Base-by-base conservation (phyloP, 306 rosid species). In the Canavalia ensiformis region DNA sequence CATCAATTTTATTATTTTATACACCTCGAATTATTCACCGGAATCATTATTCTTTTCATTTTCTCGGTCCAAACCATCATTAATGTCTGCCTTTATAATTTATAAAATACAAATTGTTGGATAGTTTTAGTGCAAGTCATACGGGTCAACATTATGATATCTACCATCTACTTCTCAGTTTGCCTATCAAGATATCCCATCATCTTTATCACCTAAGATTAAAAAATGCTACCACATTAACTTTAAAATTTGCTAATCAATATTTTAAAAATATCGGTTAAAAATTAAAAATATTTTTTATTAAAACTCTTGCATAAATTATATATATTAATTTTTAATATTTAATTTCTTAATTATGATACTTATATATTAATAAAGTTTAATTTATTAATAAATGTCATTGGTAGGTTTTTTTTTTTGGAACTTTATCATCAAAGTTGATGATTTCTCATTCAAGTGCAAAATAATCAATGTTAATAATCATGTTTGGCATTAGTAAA, bases 31-130 rank as follows among this genome's bases (percentile, higher is more conserved):
- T 7, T 42, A 13, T 76, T 76, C 80, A 62, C 6, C 5, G n/a
- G 50, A 64, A 64, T 52, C 31, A 52, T 81, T 57, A 73, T 81
- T 63, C 6, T 47, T 54, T 9, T 11, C 11, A 51, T 8, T 51
- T 68, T 50, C 46, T 81, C 54, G 50, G 84, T 64, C 84, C 68
- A 54, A 64, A 64, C 6, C 59, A 81, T 81, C 31, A 73, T 81
- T 73, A 73, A 63, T 73, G 79, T 52, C 50, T 73, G 68, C 60
- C 41, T 74, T 58, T 51, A 51, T 51, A 59, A 49, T 12, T 81
- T 12, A 51, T 52, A 63, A 76, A 76, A 13, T 33, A 29, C 42
- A 59, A 63, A n/a, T 50, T 63, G 74, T 64, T 81, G 41, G 12
- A 11, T 63, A 13, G 39, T 80, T 71, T 46, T 2, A 62, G 55